phyloP scores from a whole-genome alignment of 2,329 filamentous ascomycete genomes.

The Ceratocystis huliohia region DNA sequence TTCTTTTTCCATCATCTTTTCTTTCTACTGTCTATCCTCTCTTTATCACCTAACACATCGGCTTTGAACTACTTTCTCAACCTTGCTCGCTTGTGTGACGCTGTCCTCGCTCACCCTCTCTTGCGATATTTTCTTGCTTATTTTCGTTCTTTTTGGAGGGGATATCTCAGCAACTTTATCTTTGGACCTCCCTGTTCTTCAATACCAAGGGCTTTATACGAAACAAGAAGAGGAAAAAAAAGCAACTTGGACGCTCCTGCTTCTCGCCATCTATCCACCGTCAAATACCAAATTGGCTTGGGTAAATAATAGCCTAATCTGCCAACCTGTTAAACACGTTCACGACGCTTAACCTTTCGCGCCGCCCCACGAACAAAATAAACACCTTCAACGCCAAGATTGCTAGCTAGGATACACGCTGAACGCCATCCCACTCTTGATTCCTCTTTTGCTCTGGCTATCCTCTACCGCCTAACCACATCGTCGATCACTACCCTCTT shows the following conservation, averaged over 20 bases:
- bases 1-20: neutral
- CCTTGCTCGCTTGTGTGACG: neutral
- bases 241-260: too few relatives aligned
- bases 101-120: neutral
- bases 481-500: slow-evolving; percentile 8
- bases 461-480: neutral
- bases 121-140: neutral
- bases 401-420: slow-evolving; percentile 9
- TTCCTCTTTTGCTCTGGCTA: neutral
- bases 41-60: neutral
- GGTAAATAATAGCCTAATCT: neutral
- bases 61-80: neutral
- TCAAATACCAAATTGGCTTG: too few relatives aligned
- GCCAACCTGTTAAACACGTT: neutral
- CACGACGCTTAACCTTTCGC: neutral
- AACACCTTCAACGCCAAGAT: neutral
- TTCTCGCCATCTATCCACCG: too few relatives aligned
- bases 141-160: neutral
- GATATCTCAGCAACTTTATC: neutral
- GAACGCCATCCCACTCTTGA: neutral
- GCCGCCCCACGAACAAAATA: neutral
- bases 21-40: neutral
- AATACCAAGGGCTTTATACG: too few relatives aligned
- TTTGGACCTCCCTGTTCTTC: neutral
- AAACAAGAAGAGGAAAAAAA: too few relatives aligned